phyloP scores from a whole-genome alignment of 1,139 yeast species.

The Suhomyces taliae region DNA sequence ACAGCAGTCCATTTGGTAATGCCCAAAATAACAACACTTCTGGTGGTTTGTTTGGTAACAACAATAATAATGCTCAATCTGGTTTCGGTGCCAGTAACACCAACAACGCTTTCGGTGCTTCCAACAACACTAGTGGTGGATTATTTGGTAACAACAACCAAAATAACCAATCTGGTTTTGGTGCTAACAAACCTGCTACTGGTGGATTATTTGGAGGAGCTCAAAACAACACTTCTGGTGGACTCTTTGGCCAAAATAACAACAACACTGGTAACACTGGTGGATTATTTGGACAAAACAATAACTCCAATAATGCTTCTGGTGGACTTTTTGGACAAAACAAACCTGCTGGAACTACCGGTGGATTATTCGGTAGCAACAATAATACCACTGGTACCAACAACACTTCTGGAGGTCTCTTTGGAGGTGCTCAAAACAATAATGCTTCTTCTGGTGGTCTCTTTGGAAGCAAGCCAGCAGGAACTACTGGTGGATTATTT shows the following conservation, averaged over 20 bases:
- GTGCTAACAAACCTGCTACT: constrained; percentile 20
- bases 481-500: constrained; percentile 22
- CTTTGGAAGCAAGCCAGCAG: constrained; percentile 13
- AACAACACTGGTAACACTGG: constrained; percentile 20
- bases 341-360: constrained; percentile 9
- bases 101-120: constrained; percentile 3
- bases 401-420: constrained; percentile 23
- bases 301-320: constrained; percentile 9
- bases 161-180: constrained; percentile 9
- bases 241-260: constrained; percentile 20
- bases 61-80: constrained; percentile 12
- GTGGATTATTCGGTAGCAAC: constrained; percentile 23
- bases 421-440: constrained; percentile 22
- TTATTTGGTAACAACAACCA: constrained; percentile 12
- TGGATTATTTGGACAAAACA: constrained; percentile 36
- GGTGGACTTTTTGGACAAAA: constrained; percentile 25
- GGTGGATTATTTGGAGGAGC: constrained; percentile 35
- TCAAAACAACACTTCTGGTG: constrained; percentile 17
- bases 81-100: constrained; percentile 19
- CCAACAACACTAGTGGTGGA: constrained; percentile 14
- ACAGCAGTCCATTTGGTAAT: constrained; percentile 21
- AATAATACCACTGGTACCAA: constrained; percentile 6
- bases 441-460: constrained; percentile 18
- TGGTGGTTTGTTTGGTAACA: constrained; percentile 27
- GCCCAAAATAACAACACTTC: constrained; percentile 7